Percentiles rank a stretch among this genome's conserved stretches.
These are phyloP conservation scores for Mercurialis annua DNA, from an alignment of 345 rosid species.

Conservation along the genomic window DNA sequence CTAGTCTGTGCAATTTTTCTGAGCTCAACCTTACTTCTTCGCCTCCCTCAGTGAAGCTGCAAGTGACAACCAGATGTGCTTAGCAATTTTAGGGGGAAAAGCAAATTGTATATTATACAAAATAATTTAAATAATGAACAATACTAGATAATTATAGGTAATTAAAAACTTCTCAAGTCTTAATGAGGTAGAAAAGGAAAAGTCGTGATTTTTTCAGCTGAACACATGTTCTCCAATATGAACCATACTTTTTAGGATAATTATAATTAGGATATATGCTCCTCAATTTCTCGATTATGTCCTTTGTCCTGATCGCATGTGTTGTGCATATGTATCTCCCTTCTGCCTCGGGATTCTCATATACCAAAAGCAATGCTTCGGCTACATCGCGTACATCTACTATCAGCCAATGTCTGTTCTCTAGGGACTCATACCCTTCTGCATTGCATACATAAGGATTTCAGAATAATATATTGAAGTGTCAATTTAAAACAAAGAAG, in stretches of 20 bases:
- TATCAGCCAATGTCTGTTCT: neutral
- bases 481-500: neutral
- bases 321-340: slow-evolving; percentile 63
- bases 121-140: neutral
- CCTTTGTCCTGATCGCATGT: slow-evolving; percentile 22
- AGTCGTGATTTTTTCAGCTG: too few relatives aligned
- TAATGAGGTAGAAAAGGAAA: neutral
- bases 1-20: slow-evolving; percentile 28
- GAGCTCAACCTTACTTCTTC: slow-evolving; percentile 21
- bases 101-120: too few relatives aligned
- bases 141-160: neutral
- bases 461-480: neutral
- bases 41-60: slow-evolving; percentile 27
- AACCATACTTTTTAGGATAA: slow-evolving; percentile 46
- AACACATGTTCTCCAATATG: neutral
- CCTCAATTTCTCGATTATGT: slow-evolving; percentile 48
- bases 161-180: neutral
- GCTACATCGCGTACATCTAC: slow-evolving; percentile 67
- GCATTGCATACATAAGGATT: neutral
- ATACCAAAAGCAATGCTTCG: slow-evolving; percentile 51
- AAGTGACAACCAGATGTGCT: neutral
- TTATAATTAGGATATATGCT: slow-evolving; percentile 49
- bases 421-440: slow-evolving; percentile 3
- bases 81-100: neutral
- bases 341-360: slow-evolving; percentile 60